Base-by-base conservation (phyloP, 257 asterid species). In the Cynanchum wilfordii region DNA sequence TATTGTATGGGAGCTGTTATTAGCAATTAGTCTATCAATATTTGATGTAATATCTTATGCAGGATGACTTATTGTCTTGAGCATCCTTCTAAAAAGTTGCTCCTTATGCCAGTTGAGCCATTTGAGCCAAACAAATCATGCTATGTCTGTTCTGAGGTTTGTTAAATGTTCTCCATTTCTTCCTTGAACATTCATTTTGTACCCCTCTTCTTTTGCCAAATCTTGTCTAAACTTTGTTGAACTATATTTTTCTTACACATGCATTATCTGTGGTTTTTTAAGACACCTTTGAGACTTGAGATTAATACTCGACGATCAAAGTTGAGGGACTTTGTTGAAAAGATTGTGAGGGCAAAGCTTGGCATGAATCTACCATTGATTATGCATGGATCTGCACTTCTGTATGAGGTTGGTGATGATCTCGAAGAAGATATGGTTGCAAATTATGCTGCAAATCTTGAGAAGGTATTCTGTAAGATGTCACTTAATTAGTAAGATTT, bases 21-120 rank as follows among this genome's bases (percentile, higher is more conserved):
- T 77, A 2, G 49, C 36, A 57, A 40, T 36, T 69, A 45, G 47
- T 59, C 51, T 10, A 50, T 45, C 69, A 72, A 19, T 60, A 64
- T 72, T 29, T 36, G 58, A 49, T 72, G 16, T 74, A 36, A 8
- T 10, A 78, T 68, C 65, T 30, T 62, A 17, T 87, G 85, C 79
- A 95, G 99, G 91, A 95, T 92, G 99, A 95, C 99, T 20, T 95
- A 88, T 78, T 95, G 99, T 76, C 97, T 95, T 62, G 93, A 92
- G 79, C 96, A 90, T 86, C 96, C 99, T 72, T 74, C 96, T n/a
- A 90, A 77, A 81, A 95, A 92, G 80, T 83, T 92, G 92, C 90
- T 95, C 74, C 93, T 95, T 69, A 92, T 95, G 99, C 98, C 99
- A 8, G 88, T 92, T 24, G 92, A 87, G 78, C 99, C 99, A 44